Evolutionary conservation across 306 rosid species (phyloP), one percentile per base, ranked within the genome.

Genomic region (Albizia julibrissin): DNA sequence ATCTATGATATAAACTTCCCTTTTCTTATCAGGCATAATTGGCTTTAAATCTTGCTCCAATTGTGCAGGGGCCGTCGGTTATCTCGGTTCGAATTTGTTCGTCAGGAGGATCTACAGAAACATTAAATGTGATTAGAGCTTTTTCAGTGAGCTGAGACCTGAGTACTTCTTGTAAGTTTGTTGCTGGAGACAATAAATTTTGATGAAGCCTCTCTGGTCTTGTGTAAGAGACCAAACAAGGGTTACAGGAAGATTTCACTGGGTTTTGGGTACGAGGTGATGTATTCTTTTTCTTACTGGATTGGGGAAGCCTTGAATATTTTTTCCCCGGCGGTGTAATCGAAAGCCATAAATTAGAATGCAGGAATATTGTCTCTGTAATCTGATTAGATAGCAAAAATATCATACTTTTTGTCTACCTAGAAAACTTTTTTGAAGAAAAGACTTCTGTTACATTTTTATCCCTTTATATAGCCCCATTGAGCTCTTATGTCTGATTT

Each of bases 101-200:
- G 95, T 95, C 83, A 93, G 99, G 87, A 95, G 94, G 95, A 93
- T 95, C 90, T 93, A 95, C 89, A 92, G 99, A 89, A 95, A 95
- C 87, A 95, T 95, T 87, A 95, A 95, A 84, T 93, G 99, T 58
- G 99, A 96, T 85, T 96, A 88, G 87, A 88, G 80, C 37, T 72
- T 75, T 6, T 79, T 83, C 34, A 1, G 49, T 19, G 80, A 52
- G 83, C 42, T 40, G 61, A 78, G 84, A 78, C 88, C 89, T 50
- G 85, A 82, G 85, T 83, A 84, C 86, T 85, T 91, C 90, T 86
- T 58, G 5, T 29, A 34, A 82, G 77, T 80, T 67, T 80, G 81
- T 79, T 78, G 76, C 79, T 69, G 44, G 69, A 75, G 85, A 80
- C 82, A 69, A 81, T 65, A 81, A 78, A 81, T 83, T 81, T 37